Evolutionary conservation across 2,329 filamentous ascomycete species (phyloP).

Genomic region (Cladosporium oxysporum): DNA sequence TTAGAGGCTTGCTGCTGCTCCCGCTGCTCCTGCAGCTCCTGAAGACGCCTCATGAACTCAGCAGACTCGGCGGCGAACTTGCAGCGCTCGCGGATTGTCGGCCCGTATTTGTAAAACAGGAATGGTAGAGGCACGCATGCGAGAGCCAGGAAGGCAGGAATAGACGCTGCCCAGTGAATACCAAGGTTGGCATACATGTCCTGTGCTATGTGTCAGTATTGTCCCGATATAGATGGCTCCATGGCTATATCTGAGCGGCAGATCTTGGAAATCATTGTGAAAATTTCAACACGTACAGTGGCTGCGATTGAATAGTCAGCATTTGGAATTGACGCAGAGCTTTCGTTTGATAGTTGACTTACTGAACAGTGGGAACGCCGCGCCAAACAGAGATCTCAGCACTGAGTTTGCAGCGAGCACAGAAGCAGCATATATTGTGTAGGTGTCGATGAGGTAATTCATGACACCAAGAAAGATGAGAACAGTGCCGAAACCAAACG

Average conservation of each 20-base stretch:
- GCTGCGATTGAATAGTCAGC: background rate
- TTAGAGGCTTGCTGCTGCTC: background rate
- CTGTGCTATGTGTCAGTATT: background rate
- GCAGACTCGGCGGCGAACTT: constrained; percentile 67
- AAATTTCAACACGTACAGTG: background rate
- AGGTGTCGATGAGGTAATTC: constrained; percentile 69
- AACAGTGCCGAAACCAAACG: constrained; percentile 62
- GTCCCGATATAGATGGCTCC: background rate
- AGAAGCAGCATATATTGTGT: constrained; percentile 75
- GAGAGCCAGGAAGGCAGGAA: constrained; percentile 73
- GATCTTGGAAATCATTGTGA: background rate
- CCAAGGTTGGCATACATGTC: constrained; percentile 59
- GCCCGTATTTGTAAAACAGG: constrained; percentile 74
- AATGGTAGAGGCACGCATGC: constrained; percentile 75
- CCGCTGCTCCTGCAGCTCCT: constrained; percentile 35
- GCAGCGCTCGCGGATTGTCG: constrained; percentile 63
- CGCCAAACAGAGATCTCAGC: constrained; percentile 74
- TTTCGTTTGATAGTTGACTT: constrained; percentile 47
- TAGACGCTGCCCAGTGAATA: constrained; percentile 72
- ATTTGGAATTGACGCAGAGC: background rate
- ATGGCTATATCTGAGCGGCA: background rate
- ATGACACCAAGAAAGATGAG: constrained; percentile 66
- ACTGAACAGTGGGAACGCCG: constrained; percentile 78
- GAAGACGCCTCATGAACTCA: constrained; percentile 53
- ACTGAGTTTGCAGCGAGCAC: constrained; percentile 78